Base-by-base conservation (phyloP, 345 rosid genomes). In the Bruguiera gymnorhiza region DNA sequence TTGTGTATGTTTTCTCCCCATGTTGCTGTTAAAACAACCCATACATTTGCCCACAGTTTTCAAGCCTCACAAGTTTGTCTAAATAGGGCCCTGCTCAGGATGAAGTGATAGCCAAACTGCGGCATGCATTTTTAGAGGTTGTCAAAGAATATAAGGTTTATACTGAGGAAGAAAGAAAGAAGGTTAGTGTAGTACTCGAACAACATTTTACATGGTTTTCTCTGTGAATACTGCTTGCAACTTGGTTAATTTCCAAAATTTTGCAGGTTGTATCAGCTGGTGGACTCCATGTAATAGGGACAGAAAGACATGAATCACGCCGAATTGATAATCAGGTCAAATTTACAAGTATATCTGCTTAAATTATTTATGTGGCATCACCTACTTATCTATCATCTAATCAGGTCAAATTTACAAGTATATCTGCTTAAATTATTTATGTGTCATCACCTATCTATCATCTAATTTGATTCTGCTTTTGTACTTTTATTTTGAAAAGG, bases 231-330 rank as follows among this genome's bases (percentile, higher is more conserved):
- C 67, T 60, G 53, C 37, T 48, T 69, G 64, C 56, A 75, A 51
- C 65, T 43, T 54, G 30, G 7, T 62, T 75, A 29, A 31, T 68
- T 70, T 70, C 63, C 69, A 56, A 51, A 53, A 43, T 46, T 34
- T 56, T 82, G 74, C 79, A 94, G 98, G 98, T 86, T 68, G 93
- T 91, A 67, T 87, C 83, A 70, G 93, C 97, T 55, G 98, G 97
- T 78, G 98, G 98, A 63, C 93, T 91, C 46, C 97, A 94, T 62
- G 98, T 94, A 67, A 89, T 94, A 60, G 98, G 97, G 30, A 84
- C 98, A 62, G 98, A 94, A 78, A 81, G 96, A 46, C 98, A 94
- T 63, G 98, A 94, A 80, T 91, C 98, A 50, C 95, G 97, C 1
- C 73, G 96, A 68, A 88, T 91, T 66, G 98, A 94, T 73, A 94